These are phyloP conservation scores for Colletotrichum chlorophyti DNA, from an alignment of 2,329 filamentous ascomycete species.

Conservation along the genomic window DNA sequence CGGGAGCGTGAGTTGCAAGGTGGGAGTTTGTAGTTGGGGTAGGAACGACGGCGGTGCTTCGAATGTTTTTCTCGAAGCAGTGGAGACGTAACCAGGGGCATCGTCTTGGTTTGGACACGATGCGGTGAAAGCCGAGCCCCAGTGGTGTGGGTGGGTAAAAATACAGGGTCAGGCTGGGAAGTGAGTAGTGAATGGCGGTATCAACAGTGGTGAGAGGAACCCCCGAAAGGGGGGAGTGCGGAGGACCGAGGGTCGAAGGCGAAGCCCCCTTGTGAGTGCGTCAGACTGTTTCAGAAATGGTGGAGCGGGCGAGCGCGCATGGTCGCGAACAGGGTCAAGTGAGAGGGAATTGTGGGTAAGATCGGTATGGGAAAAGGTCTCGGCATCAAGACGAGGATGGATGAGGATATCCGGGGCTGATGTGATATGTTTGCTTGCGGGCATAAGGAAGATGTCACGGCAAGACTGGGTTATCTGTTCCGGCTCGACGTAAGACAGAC, in stretches of 20 bases:
- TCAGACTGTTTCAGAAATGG: constrained; percentile 46
- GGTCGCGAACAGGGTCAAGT: constrained; percentile 28
- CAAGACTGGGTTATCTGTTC: too few species aligned
- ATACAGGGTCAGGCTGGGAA: constrained; percentile 9
- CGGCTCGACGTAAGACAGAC: too few species aligned
- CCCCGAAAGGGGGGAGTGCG: constrained; percentile 38
- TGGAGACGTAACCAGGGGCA: constrained; percentile 22
- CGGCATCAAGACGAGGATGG: constrained; percentile 15
- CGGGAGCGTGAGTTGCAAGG: not conserved
- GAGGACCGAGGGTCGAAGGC: constrained; percentile 29
- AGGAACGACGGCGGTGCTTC: constrained; percentile 13
- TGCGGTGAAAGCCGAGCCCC: constrained; percentile 25
- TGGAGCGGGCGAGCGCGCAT: constrained; percentile 19
- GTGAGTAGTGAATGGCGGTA: constrained; percentile 21
- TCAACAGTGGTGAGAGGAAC: constrained; percentile 16
- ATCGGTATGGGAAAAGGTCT: not conserved
- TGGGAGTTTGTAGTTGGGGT: not conserved
- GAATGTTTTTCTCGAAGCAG: constrained; percentile 31
- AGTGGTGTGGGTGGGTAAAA: constrained; percentile 4
- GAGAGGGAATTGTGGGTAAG: constrained; percentile 3
- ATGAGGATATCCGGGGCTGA: constrained; percentile 12
- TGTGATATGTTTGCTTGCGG: constrained; percentile 22
- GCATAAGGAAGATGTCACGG: too few species aligned
- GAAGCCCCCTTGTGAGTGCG: constrained; percentile 40
- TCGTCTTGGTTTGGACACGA: constrained; percentile 18